A percentile compares a stretch with the other conserved stretches of the same genome.
phyloP scores from a whole-genome alignment of 2,329 filamentous ascomycete species.

The Alternaria tenuissima region DNA sequence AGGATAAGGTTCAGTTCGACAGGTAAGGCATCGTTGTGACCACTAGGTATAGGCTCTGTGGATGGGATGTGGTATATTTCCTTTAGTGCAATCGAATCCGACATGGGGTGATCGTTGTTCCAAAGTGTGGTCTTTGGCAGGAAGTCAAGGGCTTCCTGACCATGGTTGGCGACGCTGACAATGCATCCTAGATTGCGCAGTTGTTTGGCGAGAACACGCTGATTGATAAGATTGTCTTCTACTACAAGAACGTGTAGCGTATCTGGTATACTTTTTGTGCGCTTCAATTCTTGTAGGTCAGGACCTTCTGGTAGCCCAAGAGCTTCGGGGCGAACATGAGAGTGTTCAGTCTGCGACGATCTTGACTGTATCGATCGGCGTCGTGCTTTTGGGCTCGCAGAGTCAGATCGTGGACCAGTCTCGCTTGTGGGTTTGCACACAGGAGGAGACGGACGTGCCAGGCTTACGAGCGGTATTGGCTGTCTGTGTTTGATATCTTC shows the following conservation, averaged over 20 bases:
- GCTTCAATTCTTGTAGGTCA: slow-evolving; percentile 16
- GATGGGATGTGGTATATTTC: slow-evolving; percentile 8
- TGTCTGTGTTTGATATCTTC: slow-evolving; percentile 34
- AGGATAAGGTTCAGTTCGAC: slow-evolving; percentile 35
- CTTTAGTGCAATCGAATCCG: slow-evolving; percentile 60
- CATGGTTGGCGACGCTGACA: slow-evolving; percentile 51
- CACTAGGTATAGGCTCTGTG: slow-evolving; percentile 5
- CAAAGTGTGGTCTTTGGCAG: slow-evolving; percentile 38
- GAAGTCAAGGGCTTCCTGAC: slow-evolving; percentile 48
- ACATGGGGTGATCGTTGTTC: slow-evolving; percentile 20
- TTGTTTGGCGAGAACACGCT: slow-evolving; percentile 53
- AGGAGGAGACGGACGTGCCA: slow-evolving; percentile 10
- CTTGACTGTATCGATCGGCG: not conserved
- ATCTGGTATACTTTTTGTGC: slow-evolving; percentile 14
- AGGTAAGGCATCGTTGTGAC: slow-evolving; percentile 6
- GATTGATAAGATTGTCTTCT: slow-evolving; percentile 54
- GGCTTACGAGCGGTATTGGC: slow-evolving; percentile 7
- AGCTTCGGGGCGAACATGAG: slow-evolving; percentile 5
- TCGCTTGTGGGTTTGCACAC: slow-evolving; percentile 7
- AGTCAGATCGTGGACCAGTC: not conserved
- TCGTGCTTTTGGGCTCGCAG: not conserved
- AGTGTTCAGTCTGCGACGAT: not conserved
- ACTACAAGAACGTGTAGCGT: slow-evolving; percentile 43
- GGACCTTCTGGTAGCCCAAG: slow-evolving; percentile 16
- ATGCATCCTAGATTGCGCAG: slow-evolving; percentile 48